These are phyloP conservation scores for Backusella tarrabulga DNA, from an alignment of 192 early-diverging fungal species.

Conservation along the genomic window DNA sequence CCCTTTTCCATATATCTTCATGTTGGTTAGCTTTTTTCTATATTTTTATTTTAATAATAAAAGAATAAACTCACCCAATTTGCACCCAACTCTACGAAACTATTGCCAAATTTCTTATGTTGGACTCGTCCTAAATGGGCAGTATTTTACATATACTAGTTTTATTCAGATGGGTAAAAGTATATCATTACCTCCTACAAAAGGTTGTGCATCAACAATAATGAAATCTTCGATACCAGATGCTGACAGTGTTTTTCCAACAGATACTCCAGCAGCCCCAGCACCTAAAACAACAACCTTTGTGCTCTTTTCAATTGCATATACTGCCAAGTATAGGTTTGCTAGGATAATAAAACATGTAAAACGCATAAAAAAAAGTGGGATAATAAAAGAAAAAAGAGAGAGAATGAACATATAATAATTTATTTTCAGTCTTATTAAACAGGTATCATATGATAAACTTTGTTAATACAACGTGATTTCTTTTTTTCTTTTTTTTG, in stretches of 20 bases:
- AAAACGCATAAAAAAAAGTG: background rate
- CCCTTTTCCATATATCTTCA: constrained; percentile 37
- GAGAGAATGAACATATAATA: background rate
- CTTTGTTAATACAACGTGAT: constrained; percentile 1
- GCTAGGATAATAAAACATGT: background rate
- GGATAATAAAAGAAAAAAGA: background rate
- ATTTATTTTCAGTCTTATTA: background rate
- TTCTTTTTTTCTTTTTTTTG: background rate
- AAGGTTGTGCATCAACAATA: constrained; percentile 32
- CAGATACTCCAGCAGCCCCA: constrained; percentile 33
- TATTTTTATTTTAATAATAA: background rate
- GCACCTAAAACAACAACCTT: constrained; percentile 38
- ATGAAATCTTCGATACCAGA: constrained; percentile 29
- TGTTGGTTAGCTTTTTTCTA: background rate
- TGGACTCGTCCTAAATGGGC: constrained; percentile 10
- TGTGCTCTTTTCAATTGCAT: constrained; percentile 7
- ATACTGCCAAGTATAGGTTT: background rate
- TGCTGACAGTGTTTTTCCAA: constrained; percentile 22
- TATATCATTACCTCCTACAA: constrained; percentile 19
- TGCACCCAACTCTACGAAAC: constrained; percentile 27
- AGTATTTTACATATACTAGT: background rate
- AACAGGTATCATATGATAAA: background rate
- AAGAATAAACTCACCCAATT: constrained; percentile 27
- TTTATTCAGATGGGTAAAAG: background rate
- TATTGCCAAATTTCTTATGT: constrained; percentile 21